Evolutionary conservation across 1,139 yeast species (phyloP), one percentile per base, ranked within the genome.

Genomic region (Meyerozyma sp.): DNA sequence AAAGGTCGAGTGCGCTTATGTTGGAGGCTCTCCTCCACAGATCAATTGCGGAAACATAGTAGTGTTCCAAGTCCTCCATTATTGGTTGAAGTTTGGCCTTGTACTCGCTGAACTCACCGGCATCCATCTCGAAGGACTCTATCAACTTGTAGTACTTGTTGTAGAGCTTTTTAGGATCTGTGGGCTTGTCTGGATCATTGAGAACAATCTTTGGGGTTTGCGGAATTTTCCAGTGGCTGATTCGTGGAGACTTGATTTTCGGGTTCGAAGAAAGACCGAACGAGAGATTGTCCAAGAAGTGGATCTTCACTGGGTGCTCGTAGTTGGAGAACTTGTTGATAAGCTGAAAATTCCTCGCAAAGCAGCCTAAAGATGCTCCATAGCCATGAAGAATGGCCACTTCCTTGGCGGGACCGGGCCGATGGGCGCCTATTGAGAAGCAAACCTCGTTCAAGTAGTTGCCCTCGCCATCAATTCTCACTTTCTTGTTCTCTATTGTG

Each of bases 341-440:
- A 55, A 77, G 42, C 44, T 75, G 79, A 49, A 89, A 80, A 56
- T 88, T 91, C 44, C 90, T 71, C 52, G 89, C 90, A 66, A 82
- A 93, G 57, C 93, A 85, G 20, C 94, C 93, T 13, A 85, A 72
- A 0, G 95, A 84, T 0, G 98, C 95, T 0, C 95, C 96, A 61
- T 88, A 90, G 0, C 98, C 98, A 59, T 93, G 98, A 13, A 93
- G 57, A 54, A 93, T 70, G 4, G 90, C 89, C 21, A 84, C 54
- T 50, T 78, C 77, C 14, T 59, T 61, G 1, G 58, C 52, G 1
- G 51, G 48, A 4, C 43, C 51, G 1, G 21, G 26, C 2, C 50
- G 42, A 32, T 47, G 46, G 40, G 62, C 56, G 26, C 44, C 46
- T n/a, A 63, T 54, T 13, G 52, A 53, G 27, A 62, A 50, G 23